Evolutionary conservation across 1,139 yeast genomes (phyloP).

Genomic region (Blastobotrys apis): DNA sequence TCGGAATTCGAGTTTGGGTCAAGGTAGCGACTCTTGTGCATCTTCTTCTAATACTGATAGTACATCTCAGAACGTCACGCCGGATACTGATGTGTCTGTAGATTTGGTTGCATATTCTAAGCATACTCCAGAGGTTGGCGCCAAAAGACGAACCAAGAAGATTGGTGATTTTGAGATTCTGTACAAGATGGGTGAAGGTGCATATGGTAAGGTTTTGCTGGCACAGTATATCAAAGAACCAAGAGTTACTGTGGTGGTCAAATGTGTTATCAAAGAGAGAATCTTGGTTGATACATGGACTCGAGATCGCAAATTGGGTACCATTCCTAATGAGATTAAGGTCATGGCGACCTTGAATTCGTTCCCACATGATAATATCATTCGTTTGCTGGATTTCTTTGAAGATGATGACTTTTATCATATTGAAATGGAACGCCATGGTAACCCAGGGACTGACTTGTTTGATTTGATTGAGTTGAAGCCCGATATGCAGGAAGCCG

Average conservation of each 20-base stretch:
- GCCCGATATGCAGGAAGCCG: constrained; percentile 70
- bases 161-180: constrained; percentile 65
- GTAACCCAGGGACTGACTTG: constrained; percentile 82
- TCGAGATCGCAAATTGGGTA: constrained; percentile 82
- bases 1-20: constrained; percentile 6
- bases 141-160: constrained; percentile 46
- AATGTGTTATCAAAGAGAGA: constrained; percentile 86
- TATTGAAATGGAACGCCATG: constrained; percentile 86
- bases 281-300: constrained; percentile 97
- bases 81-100: constrained; percentile 1
- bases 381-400: constrained; percentile 81
- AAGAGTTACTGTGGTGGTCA: constrained; percentile 65
- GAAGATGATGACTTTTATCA: constrained; percentile 88
- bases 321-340: constrained; percentile 92
- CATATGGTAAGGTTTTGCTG: constrained; percentile 86
- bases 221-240: constrained; percentile 66
- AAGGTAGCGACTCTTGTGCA: constrained; percentile 1
- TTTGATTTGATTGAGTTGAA: constrained; percentile 87
- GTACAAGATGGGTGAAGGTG: constrained; percentile 91
- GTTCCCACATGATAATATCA: constrained; percentile 69
- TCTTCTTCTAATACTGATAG: neutral
- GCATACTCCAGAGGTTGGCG: constrained; percentile 33
- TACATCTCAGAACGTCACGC: neutral
- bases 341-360: constrained; percentile 66
- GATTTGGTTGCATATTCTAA: constrained; percentile 9